These are phyloP conservation scores for Coemansia sp. DNA, from an alignment of 192 early-diverging fungal species.

Conservation along the genomic window DNA sequence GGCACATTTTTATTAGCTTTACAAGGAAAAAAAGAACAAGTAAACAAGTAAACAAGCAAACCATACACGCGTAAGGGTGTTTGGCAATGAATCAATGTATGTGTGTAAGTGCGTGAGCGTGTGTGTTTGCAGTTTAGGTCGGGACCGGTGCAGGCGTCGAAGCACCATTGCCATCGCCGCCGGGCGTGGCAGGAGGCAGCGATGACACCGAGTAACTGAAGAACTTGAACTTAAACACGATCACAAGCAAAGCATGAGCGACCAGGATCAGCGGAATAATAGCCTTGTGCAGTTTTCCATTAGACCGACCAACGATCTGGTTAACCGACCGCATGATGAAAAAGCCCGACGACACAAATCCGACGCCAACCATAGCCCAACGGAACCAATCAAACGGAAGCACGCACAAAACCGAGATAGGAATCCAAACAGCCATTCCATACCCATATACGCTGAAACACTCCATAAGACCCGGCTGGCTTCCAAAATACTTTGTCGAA, in stretches of 20 bases:
- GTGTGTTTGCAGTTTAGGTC: neutral
- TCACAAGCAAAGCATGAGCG: slow-evolving; percentile 66
- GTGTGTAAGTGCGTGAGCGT: neutral
- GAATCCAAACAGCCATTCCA: slow-evolving; percentile 89
- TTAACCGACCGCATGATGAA: slow-evolving; percentile 52
- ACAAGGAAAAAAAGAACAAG: no score
- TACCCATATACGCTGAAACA: slow-evolving; percentile 89
- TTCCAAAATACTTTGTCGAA: slow-evolving; percentile 81
- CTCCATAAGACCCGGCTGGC: slow-evolving; percentile 81
- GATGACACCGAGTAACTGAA: slow-evolving; percentile 64
- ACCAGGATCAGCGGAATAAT: slow-evolving; percentile 66
- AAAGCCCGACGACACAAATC: slow-evolving; percentile 71
- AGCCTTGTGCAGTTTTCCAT: slow-evolving; percentile 67
- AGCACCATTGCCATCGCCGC: neutral
- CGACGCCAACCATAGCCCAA: slow-evolving; percentile 78
- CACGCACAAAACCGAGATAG: slow-evolving; percentile 77
- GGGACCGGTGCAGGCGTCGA: slow-evolving; percentile 16
- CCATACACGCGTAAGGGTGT: no score
- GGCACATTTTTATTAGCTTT: no score
- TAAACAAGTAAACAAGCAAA: no score
- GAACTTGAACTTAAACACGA: slow-evolving; percentile 85
- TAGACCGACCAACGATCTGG: slow-evolving; percentile 65
- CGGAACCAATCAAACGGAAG: slow-evolving; percentile 78
- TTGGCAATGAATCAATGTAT: no score
- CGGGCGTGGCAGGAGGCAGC: slow-evolving; percentile 3